Conservation (phyloP, 164 flowering plant species). For the Berberis thunbergii region DNA sequence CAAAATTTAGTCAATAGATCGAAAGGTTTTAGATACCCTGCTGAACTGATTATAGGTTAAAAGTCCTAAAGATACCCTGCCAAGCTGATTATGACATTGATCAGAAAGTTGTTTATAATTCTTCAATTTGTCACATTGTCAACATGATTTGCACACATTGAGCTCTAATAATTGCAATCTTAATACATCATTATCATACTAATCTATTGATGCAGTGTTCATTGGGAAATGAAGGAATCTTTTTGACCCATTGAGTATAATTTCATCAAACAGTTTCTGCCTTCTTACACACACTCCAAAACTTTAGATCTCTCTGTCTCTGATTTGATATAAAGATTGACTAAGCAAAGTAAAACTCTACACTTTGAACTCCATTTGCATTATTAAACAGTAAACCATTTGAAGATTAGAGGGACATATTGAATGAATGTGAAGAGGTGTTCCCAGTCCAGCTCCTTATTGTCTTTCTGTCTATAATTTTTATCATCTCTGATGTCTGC, state of each 20-base stretch:
- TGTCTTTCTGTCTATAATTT: constrained; percentile 10
- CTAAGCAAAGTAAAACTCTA: constrained; percentile 3
- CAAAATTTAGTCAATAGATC: too few relatives aligned
- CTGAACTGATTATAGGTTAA: too few relatives aligned
- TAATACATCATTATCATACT: too few relatives aligned
- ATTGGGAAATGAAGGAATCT: constrained; percentile 13
- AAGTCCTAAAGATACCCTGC: too few relatives aligned
- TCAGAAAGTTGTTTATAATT: too few relatives aligned
- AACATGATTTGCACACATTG: too few relatives aligned
- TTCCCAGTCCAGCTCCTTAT: constrained; percentile 16
- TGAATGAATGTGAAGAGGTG: constrained; percentile 7
- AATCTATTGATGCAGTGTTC: background rate
- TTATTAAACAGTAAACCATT: background rate
- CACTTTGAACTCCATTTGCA: background rate
- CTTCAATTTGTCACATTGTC: too few relatives aligned
- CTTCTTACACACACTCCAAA: background rate
- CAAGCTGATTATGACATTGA: too few relatives aligned
- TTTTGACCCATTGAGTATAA: constrained; percentile 1
- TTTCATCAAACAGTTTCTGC: background rate
- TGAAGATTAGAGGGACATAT: background rate
- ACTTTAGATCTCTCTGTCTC: background rate
- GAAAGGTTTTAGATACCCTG: too few relatives aligned
- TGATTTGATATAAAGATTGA: background rate
- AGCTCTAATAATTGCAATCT: too few relatives aligned
- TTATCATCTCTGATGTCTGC: constrained; percentile 17